A percentile compares a stretch with the other conserved stretches of the same genome.
Conservation (phyloP, 306 rosid genomes). For the Abrus precatorius region DNA sequence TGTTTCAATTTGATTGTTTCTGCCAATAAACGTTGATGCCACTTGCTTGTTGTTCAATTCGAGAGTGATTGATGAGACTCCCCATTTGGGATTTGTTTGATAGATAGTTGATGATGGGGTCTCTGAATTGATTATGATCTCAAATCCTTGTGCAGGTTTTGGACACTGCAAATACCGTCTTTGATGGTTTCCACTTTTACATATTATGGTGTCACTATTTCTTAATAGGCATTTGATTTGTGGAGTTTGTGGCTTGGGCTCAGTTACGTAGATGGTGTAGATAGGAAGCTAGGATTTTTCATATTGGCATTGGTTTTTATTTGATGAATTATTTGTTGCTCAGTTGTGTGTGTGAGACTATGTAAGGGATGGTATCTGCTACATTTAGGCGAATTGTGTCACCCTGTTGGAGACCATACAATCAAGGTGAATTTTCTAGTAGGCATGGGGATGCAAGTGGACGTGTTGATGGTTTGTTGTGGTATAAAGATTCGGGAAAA, state of each 20-base stretch:
- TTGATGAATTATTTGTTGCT: conserved; percentile 61
- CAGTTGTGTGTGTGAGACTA: conserved; percentile 79
- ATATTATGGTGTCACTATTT: conserved; percentile 71
- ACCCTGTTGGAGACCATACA: conserved; percentile 79
- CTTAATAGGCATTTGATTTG: conserved; percentile 68
- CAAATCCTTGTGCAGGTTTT: conserved; percentile 64
- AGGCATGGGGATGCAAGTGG: conserved; percentile 71
- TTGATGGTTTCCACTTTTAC: conserved; percentile 58
- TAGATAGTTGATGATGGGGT: conserved; percentile 9
- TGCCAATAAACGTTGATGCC: conserved; percentile 4
- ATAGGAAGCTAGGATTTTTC: conserved; percentile 52
- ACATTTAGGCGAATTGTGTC: conserved; percentile 73
- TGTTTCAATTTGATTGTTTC: conserved; percentile 34
- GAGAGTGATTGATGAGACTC: conserved; percentile 28
- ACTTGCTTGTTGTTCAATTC: conserved; percentile 22
- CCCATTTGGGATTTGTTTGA: conserved; percentile 27
- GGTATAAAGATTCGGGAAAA: conserved; percentile 86
- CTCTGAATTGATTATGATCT: conserved; percentile 41
- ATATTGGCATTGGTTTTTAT: conserved; percentile 49
- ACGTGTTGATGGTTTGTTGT: conserved; percentile 74
- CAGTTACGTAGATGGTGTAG: conserved; percentile 57
- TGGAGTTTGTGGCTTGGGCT: conserved; percentile 61
- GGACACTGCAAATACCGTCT: conserved; percentile 50
- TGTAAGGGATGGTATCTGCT: conserved; percentile 90
- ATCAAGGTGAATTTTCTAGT: conserved; percentile 65